Evolutionary conservation across 352 stramenopile species (phyloP), one percentile per base, ranked within the genome.

Genomic region (Albugo laibachii): DNA sequence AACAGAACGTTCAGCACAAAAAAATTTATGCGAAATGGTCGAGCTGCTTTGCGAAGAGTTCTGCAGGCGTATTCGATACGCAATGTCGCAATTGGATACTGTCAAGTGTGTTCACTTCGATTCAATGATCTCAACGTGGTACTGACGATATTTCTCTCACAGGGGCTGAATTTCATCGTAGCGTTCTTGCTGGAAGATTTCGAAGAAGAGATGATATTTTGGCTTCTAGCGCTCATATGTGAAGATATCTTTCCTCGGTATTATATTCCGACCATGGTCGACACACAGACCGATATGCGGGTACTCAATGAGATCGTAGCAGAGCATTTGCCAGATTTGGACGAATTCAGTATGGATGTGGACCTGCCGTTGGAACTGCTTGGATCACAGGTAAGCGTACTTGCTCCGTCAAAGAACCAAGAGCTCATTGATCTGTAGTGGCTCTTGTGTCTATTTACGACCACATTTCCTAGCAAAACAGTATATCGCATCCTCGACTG

Each of bases 391-490:
- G 64, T 73, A 49, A 12, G 48, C 13, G 19, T 10, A 8, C 8
- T 31, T 31, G 24, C 24, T 31, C 24, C 24, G 24, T n/a, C n/a
- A n/a, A n/a, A n/a, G n/a, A n/a, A n/a, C n/a, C n/a, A n/a, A n/a
- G n/a, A n/a, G n/a, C n/a, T n/a, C n/a, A 31, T 10, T 31, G 24
- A 49, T 5, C n/a, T 53, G 35, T 41, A 94, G 66, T 95, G 83
- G 83, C 61, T 94, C 15, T 43, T 95, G 10, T 95, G 83, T 48
- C 53, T 94, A 14, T 95, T 94, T 58, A 86, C 87, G 5, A 95
- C 83, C 15, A 93, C 78, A 1, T 85, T 95, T 18, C 78, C 77
- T 4, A 73, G 74, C 34, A 80, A 92, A 53, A 94, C 77, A 0
- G 76, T 77, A 16, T 83, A 89, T 36, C 74, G 82, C 31, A 78